These are phyloP conservation scores for Phytophthora pistaciae DNA, from an alignment of 352 stramenopile genomes.

Conservation along the genomic window DNA sequence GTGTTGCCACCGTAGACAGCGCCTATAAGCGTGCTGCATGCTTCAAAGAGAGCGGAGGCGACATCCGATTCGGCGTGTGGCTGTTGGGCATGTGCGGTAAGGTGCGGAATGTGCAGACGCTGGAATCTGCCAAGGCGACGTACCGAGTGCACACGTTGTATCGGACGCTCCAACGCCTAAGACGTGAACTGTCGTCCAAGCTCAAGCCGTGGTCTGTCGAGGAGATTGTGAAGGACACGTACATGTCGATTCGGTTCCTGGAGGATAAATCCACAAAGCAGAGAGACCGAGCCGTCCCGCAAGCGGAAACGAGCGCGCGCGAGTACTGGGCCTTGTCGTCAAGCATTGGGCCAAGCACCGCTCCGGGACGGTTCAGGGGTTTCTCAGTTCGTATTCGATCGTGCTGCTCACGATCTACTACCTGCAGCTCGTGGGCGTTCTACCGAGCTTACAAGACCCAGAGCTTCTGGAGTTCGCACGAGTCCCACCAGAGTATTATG, in stretches of 20 bases:
- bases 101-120: not conserved
- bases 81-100: not conserved
- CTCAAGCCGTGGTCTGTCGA: not conserved
- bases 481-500: not conserved
- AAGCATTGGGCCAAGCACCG: not conserved
- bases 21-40: not conserved
- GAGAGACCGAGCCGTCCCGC: not conserved
- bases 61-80: not conserved
- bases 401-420: constrained; percentile 3
- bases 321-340: not conserved
- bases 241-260: not conserved
- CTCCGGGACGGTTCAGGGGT: not conserved
- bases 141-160: not conserved
- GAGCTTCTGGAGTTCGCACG: not conserved
- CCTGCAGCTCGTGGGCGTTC: not conserved
- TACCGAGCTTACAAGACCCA: not conserved
- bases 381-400: constrained; percentile 1
- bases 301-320: not conserved
- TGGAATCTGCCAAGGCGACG: not conserved
- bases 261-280: not conserved
- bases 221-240: not conserved
- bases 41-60: not conserved
- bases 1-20: not conserved
- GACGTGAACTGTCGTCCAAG: not conserved
- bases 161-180: not conserved